A percentile compares a stretch with the other conserved stretches of the same genome.
Evolutionary conservation across 139 green algal species (phyloP).

Genomic region (Zygnema circumcarinatum): DNA sequence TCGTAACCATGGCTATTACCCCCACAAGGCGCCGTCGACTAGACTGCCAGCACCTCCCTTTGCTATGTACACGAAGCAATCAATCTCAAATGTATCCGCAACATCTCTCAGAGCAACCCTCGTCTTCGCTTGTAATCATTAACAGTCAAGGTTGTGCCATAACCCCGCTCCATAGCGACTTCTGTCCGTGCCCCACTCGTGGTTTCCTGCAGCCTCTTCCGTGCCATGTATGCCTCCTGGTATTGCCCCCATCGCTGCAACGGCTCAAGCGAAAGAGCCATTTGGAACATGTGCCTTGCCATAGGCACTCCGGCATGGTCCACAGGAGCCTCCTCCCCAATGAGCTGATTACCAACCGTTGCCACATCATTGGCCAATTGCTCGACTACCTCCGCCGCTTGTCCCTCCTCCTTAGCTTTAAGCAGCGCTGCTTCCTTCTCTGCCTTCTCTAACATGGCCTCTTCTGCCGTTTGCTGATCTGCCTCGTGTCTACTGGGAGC

Average conservation of each 20-base stretch:
- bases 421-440: constrained; percentile 19
- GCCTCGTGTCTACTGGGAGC: not conserved
- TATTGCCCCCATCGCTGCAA: constrained; percentile 24
- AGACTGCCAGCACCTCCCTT: not conserved
- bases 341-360: not conserved
- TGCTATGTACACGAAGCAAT: not conserved
- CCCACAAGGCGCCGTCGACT: not conserved
- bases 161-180: not conserved
- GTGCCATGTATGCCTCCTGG: constrained; percentile 32
- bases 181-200: constrained; percentile 22
- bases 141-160: constrained; percentile 19
- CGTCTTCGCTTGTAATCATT: constrained; percentile 57
- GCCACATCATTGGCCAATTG: constrained; percentile 18
- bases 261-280: constrained; percentile 29
- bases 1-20: not conserved
- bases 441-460: not conserved
- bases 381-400: constrained; percentile 15
- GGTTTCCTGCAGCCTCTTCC: constrained; percentile 43
- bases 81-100: not conserved
- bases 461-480: not conserved
- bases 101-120: constrained; percentile 48
- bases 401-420: constrained; percentile 8
- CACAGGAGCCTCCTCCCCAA: constrained; percentile 28
- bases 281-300: constrained; percentile 39
- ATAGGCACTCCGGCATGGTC: constrained; percentile 3